These are phyloP conservation scores for Spizellomyces punctatus DNA, from an alignment of 192 early-diverging fungal genomes.

Conservation along the genomic window DNA sequence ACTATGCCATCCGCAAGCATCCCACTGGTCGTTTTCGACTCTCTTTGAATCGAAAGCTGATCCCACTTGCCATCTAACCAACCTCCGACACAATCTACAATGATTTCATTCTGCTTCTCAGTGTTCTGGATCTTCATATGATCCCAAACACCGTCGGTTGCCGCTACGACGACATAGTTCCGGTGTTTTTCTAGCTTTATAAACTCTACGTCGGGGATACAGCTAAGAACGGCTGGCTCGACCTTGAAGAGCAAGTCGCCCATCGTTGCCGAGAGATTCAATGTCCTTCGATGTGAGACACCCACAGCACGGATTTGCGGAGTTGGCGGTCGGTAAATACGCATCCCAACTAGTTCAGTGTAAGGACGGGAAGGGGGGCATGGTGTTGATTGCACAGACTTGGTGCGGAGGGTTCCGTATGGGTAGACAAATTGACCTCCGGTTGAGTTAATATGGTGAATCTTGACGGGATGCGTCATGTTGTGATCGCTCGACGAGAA, in stretches of 20 bases:
- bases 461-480: constrained; percentile 62
- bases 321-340: constrained; percentile 55
- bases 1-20: background rate
- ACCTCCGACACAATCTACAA: constrained; percentile 6
- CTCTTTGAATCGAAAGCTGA: background rate
- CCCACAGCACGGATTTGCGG: constrained; percentile 52
- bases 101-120: constrained; percentile 13
- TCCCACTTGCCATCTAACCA: background rate
- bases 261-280: constrained; percentile 66
- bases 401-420: constrained; percentile 39
- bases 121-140: constrained; percentile 45
- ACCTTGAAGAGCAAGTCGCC: constrained; percentile 66
- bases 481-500: constrained; percentile 61
- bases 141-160: constrained; percentile 67
- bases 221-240: constrained; percentile 54
- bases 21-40: background rate
- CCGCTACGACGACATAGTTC: constrained; percentile 51
- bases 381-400: constrained; percentile 30
- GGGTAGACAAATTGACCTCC: constrained; percentile 61
- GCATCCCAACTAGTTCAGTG: constrained; percentile 48
- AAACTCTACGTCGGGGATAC: constrained; percentile 55
- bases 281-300: constrained; percentile 56
- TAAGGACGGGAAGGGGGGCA: constrained; percentile 40
- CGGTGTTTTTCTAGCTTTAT: constrained; percentile 36
- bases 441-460: constrained; percentile 45